Evolutionary conservation across 305 asterid genomes (phyloP).

Genomic region (Rubia peregrina): DNA sequence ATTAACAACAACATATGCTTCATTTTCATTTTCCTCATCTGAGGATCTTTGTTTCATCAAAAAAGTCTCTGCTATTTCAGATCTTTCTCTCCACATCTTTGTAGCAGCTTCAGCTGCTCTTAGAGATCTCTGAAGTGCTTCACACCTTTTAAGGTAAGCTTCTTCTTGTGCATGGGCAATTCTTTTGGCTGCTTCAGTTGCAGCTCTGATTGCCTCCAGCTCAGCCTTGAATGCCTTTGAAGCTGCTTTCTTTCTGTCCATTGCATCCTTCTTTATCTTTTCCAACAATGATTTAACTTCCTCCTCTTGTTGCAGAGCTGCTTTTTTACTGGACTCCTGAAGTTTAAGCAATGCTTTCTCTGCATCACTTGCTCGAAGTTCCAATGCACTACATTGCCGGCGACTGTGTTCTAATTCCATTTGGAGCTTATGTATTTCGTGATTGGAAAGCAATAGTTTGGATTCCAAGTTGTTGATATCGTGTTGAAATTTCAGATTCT

Average conservation of each 20-base stretch:
- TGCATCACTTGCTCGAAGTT: slow-evolving; percentile 24
- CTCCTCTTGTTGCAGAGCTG: slow-evolving; percentile 29
- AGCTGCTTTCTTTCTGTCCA: slow-evolving; percentile 29
- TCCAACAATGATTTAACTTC: slow-evolving; percentile 32
- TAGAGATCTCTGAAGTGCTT: slow-evolving; percentile 34
- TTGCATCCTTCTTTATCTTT: slow-evolving; percentile 32
- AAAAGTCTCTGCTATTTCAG: slow-evolving; percentile 28
- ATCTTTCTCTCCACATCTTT: slow-evolving; percentile 31
- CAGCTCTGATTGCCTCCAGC: slow-evolving; percentile 30
- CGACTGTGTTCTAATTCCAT: slow-evolving; percentile 30
- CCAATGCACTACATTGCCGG: slow-evolving; percentile 22
- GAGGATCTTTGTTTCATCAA: slow-evolving; percentile 20
- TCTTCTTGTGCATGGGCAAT: slow-evolving; percentile 29
- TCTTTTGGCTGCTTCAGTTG: slow-evolving; percentile 35
- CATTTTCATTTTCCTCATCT: slow-evolving; percentile 23
- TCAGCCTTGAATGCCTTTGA: slow-evolving; percentile 35
- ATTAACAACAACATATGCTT: slow-evolving; percentile 27
- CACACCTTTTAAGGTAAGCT: slow-evolving; percentile 33
- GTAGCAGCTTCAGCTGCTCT: slow-evolving; percentile 37
- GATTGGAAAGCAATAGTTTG: slow-evolving; percentile 19
- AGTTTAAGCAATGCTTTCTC: slow-evolving; percentile 31
- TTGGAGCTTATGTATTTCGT: slow-evolving; percentile 24
- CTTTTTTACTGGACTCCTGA: slow-evolving; percentile 33
- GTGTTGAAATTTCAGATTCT: slow-evolving; percentile 29
- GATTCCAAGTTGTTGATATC: slow-evolving; percentile 27